Base-by-base conservation (phyloP, 148 eudicot genomes). In the Gaultheria prostrata region DNA sequence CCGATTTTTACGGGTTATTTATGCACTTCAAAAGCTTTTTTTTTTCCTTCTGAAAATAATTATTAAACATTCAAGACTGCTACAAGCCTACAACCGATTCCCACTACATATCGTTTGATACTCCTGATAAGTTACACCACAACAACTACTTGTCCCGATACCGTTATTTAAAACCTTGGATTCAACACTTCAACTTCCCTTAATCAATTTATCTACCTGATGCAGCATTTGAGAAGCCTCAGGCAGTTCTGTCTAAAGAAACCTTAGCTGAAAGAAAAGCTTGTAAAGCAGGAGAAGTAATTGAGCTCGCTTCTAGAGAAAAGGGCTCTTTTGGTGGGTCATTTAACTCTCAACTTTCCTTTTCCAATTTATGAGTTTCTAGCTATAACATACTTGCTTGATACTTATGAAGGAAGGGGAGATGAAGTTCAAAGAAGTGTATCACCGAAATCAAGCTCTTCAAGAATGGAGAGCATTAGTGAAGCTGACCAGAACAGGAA, bases 151-250 rank as follows among this genome's bases (percentile, higher is more conserved):
- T 39, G 43, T 39, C 0, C 4, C 0, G 43, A 39, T 39, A 5
- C 43, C 6, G 6, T 39, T 39, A 39, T 39, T 39, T 39, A 39
- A 3, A 39, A 39, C 43, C 43, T 39, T 20, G 63, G 24, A 8
- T 56, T 56, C 50, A 48, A 48, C 11, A 8, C 50, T 54, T 54
- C 57, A 54, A 54, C 57, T 54, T 54, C 57, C 57, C 53, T 39
- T 75, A 46, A 39, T 74, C 18, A n/a, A 11, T 28, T 18, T 48
- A 71, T 57, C 8, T 20, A 14, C 18, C 0, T 50, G 48, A 11
- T 86, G 83, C 92, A 93, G 94, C 97, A 82, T 85, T 90, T 32
- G 93, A 88, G 17, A 91, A 91, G 86, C 91, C 93, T 79, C 94
- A 89, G 53, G 89, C 96, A 12, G 72, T 88, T 51, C 80, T 93